phyloP scores from a whole-genome alignment of 2,329 filamentous ascomycete species.

The Ophiostoma perfectum region DNA sequence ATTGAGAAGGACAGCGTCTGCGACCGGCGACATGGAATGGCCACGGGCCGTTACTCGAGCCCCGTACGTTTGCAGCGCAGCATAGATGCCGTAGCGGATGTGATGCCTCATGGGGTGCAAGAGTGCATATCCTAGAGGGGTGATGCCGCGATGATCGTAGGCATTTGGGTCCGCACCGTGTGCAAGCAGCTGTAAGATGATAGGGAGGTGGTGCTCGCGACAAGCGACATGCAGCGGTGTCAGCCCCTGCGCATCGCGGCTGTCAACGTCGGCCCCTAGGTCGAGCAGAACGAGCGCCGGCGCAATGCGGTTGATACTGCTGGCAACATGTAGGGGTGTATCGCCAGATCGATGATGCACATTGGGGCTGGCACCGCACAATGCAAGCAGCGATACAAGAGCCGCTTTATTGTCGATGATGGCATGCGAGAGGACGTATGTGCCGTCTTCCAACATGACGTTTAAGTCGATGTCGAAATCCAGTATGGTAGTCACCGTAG shows the following conservation, averaged over 20 bases:
- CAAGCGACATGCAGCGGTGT: neutral
- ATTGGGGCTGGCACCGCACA: neutral
- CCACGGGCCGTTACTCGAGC: neutral
- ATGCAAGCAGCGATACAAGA: neutral
- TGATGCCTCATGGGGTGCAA: neutral
- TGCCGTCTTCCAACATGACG: neutral
- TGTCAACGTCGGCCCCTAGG: neutral
- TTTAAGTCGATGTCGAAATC: neutral
- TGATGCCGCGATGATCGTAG: neutral
- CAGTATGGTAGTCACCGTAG: neutral
- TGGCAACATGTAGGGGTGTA: neutral
- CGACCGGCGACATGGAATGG: neutral
- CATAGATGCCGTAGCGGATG: neutral
- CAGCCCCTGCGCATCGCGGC: neutral
- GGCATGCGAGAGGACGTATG: neutral
- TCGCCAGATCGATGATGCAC: neutral
- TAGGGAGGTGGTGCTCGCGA: neutral
- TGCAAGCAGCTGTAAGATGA: neutral
- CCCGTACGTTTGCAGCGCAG: neutral
- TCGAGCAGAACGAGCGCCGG: neutral
- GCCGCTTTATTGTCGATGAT: neutral
- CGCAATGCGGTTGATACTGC: neutral
- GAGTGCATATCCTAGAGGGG: neutral
- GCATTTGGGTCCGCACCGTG: neutral
- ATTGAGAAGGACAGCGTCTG: neutral